These are phyloP conservation scores for Hysterium pulicare DNA, from an alignment of 2,329 filamentous ascomycete species.

Conservation along the genomic window DNA sequence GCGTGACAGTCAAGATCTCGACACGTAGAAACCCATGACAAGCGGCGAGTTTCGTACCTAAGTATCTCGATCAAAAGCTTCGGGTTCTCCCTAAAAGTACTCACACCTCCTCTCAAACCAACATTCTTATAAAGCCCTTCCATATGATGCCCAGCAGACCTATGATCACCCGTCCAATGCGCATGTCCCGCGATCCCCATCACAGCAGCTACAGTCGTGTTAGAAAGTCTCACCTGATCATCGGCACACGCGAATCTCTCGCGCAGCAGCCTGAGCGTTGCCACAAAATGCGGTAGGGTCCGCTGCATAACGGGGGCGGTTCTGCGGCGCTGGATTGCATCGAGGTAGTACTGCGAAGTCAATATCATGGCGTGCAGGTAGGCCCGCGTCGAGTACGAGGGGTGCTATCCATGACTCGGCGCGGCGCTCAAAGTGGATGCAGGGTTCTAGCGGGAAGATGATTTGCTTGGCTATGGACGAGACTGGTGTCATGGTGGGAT, in stretches of 20 bases:
- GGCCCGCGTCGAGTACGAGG: conserved; percentile 30
- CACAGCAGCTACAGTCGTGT: conserved; percentile 31
- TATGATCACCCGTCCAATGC: conserved; percentile 22
- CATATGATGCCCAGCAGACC: conserved; percentile 32
- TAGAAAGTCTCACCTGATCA: conserved; percentile 20
- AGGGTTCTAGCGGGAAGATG: conserved; percentile 33
- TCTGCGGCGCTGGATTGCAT: conserved; percentile 21
- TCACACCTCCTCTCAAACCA: conserved; percentile 35
- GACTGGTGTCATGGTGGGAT: conserved; percentile 20
- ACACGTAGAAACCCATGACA: not conserved
- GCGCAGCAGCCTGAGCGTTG: conserved; percentile 27
- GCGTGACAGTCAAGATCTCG: not conserved
- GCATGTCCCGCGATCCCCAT: conserved; percentile 32
- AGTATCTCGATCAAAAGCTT: conserved; percentile 38
- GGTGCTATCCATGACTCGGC: conserved; percentile 27
- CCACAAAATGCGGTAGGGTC: conserved; percentile 22
- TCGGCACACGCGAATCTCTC: conserved; percentile 24
- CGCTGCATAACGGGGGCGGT: conserved; percentile 12
- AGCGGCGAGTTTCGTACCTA: conserved; percentile 20
- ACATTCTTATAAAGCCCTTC: conserved; percentile 39
- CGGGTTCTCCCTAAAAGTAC: conserved; percentile 24
- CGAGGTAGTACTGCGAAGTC: conserved; percentile 31
- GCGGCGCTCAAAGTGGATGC: conserved; percentile 24
- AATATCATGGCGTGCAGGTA: conserved; percentile 39
- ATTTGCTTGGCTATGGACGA: conserved; percentile 29